phyloP scores from a whole-genome alignment of 176 grass and related monocot genomes.

The Aegilops speltoides region DNA sequence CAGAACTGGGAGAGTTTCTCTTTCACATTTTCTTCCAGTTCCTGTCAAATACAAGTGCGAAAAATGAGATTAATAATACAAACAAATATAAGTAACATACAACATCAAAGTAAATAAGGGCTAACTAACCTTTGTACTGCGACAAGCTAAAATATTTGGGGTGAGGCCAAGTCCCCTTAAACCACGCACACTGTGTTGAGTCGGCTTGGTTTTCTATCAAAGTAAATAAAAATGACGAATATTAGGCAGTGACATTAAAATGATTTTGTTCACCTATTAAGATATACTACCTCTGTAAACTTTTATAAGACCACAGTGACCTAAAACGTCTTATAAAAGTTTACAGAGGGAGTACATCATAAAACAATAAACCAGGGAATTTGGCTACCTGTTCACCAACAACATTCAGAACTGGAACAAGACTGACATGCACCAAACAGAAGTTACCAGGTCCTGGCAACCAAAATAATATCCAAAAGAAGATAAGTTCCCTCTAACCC shows the following conservation, averaged over 20 bases:
- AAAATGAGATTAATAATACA: background rate
- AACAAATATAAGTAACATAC: constrained; percentile 3
- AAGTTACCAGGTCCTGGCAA: constrained; percentile 73
- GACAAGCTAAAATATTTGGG: constrained; percentile 81
- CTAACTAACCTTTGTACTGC: constrained; percentile 58
- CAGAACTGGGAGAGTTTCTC: constrained; percentile 86
- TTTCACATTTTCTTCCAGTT: constrained; percentile 68
- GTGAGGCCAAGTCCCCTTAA: constrained; percentile 79
- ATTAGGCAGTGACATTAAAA: background rate
- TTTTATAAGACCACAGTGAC: no score
- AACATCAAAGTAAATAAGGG: background rate
- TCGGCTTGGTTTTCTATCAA: constrained; percentile 82
- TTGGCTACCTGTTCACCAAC: constrained; percentile 75
- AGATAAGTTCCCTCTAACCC: background rate
- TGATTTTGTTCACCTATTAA: background rate
- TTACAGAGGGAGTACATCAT: background rate
- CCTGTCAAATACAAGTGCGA: constrained; percentile 35
- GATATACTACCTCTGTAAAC: background rate
- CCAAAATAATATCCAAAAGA: constrained; percentile 24
- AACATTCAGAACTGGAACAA: constrained; percentile 84
- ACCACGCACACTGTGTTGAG: constrained; percentile 77
- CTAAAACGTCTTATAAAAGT: no score
- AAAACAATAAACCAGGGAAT: constrained; percentile 14
- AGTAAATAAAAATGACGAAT: constrained; percentile 7
- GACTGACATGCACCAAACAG: constrained; percentile 81